Evolutionary conservation across 352 stramenopile species (phyloP), one percentile per base, ranked within the genome.

Genomic region (Globisporangium barbulae): DNA sequence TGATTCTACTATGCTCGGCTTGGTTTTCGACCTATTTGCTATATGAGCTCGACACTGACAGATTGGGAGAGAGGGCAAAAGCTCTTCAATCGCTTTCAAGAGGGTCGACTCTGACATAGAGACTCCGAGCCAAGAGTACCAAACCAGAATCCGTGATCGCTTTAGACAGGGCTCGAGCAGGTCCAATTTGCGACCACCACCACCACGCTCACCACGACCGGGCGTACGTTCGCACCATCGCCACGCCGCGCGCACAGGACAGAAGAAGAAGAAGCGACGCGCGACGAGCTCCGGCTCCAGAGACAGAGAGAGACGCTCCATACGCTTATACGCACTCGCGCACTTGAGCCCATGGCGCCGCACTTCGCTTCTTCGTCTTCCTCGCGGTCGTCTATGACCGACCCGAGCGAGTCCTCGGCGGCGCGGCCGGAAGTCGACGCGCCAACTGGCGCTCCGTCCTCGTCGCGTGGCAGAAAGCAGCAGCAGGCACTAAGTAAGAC

Each of bases 361-460:
- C 60, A 66, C 60, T 66, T 66, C 25, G 50, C 60, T 33, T 66
- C 60, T 55, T 64, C 58, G 30, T 50, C 58, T 5, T 50, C 58
- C 25, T 55, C 58, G 58, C 35, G 28, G 31, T 56, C 44, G n/a
- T 5, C 12, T 10, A 63, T 53, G 58, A 61, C 55, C 55, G 58
- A 64, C 47, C 31, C 33, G 45, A 63, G 30, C 21, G 45, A 64
- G 59, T 58, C 48, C 5, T 56, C 49, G 13, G 30, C 30, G 21
- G 35, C 13, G 21, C 17, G 22, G 35, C 30, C 53, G 12, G 33
- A 30, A 22, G 9, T 13, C 5, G 22, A 30, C n/a, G 33, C 21
- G 21, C 10, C 52, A 30, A 48, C 12, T 48, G 33, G 33, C 33
- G 22, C 35, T 5, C 8, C 54, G 54, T 35, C 54, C 10, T 52